phyloP scores from a whole-genome alignment of 177 flowering plant species.

The Telopea speciosissima region DNA sequence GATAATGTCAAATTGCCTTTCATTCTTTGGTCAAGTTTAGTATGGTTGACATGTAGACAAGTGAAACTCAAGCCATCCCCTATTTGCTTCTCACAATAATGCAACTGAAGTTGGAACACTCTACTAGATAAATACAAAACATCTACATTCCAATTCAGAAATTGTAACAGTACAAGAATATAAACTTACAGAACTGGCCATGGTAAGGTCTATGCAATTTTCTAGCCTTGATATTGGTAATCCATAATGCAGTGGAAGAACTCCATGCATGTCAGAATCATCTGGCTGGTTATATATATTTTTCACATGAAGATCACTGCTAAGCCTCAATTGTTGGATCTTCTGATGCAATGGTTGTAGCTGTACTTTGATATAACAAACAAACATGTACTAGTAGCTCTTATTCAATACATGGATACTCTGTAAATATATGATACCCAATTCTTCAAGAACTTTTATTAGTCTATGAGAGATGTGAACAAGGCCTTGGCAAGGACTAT shows the following conservation, averaged over 20 bases:
- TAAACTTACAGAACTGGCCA: neutral
- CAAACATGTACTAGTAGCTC: neutral
- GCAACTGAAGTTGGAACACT: neutral
- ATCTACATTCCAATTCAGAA: no score
- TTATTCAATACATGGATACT: neutral
- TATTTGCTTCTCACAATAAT: neutral
- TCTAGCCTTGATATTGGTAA: no score
- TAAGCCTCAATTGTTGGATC: neutral
- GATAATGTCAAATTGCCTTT: neutral
- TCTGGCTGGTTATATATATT: neutral
- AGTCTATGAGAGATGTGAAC: neutral
- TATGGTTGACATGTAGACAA: neutral
- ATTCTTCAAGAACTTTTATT: neutral
- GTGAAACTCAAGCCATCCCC: neutral
- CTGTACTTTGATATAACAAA: neutral
- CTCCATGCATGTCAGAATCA: neutral
- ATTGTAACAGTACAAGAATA: no score
- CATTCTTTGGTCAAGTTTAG: neutral
- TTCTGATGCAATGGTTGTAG: neutral
- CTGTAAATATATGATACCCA: neutral
- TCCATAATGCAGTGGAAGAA: neutral
- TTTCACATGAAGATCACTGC: neutral
- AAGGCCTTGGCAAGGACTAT: neutral
- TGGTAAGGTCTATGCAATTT: neutral
- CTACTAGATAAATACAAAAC: no score